These are phyloP conservation scores for Mortierella alpina DNA, from an alignment of 192 early-diverging fungal genomes.

Conservation along the genomic window DNA sequence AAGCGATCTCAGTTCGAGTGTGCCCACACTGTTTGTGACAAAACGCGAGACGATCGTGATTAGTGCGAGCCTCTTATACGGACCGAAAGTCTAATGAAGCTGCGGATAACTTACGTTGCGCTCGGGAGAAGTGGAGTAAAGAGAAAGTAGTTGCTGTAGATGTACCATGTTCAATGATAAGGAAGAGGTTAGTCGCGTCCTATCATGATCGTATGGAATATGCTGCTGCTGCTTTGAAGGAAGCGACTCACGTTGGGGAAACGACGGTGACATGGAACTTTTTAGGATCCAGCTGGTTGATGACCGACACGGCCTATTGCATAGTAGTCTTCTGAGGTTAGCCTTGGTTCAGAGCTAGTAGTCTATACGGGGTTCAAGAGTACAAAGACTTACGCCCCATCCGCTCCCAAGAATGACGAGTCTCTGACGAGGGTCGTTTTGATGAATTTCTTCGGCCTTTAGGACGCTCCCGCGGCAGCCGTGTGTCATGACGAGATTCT, in stretches of 20 bases:
- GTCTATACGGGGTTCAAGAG: too few species aligned
- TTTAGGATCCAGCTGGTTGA: slow-evolving; percentile 63
- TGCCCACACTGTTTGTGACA: slow-evolving; percentile 59
- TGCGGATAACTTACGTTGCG: slow-evolving; percentile 49
- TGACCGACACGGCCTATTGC: slow-evolving; percentile 54
- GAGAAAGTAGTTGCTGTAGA: slow-evolving; percentile 64
- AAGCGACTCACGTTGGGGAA: slow-evolving; percentile 50
- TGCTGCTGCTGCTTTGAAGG: not conserved
- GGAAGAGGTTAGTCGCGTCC: not conserved
- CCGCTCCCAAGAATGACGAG: slow-evolving; percentile 67
- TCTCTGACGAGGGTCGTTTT: slow-evolving; percentile 54
- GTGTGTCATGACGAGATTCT: slow-evolving; percentile 58
- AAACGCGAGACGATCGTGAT: not conserved
- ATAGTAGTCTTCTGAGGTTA: too few species aligned
- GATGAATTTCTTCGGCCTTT: slow-evolving; percentile 54
- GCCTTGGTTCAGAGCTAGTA: too few species aligned
- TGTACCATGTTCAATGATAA: not conserved
- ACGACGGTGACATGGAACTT: slow-evolving; percentile 67
- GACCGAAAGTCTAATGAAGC: too few species aligned
- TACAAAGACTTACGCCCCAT: slow-evolving; percentile 59
- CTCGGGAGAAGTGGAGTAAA: slow-evolving; percentile 66
- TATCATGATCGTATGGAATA: not conserved
- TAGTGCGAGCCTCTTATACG: too few species aligned
- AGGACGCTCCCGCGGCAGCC: slow-evolving; percentile 41
- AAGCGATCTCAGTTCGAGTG: slow-evolving; percentile 66